A percentile compares a stretch with the other conserved stretches of the same genome.
phyloP scores from a whole-genome alignment of 768 basidiomycete genomes.

The Rhizopogon roseolus region DNA sequence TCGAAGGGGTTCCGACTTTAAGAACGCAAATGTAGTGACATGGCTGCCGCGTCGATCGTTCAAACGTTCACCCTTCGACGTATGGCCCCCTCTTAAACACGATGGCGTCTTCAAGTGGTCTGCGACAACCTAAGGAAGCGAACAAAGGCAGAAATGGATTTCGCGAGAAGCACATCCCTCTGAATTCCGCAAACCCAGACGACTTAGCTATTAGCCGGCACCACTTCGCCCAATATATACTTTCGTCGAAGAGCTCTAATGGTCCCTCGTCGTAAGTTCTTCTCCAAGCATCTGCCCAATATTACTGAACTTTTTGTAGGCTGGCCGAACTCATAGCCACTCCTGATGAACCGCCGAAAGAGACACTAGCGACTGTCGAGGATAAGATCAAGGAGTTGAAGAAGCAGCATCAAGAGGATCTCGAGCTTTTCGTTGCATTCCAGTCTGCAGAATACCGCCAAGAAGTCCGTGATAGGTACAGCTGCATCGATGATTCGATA shows the following conservation, averaged over 20 bases:
- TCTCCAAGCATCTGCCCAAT: not conserved
- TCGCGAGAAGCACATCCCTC: conserved; percentile 11
- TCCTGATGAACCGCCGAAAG: conserved; percentile 6
- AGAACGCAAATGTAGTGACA: no score
- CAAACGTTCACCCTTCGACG: no score
- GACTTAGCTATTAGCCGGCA: conserved; percentile 25
- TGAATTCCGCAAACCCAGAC: conserved; percentile 15
- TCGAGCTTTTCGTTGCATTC: conserved; percentile 24
- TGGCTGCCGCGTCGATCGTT: no score
- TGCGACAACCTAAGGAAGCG: conserved; percentile 9
- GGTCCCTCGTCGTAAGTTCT: conserved; percentile 39
- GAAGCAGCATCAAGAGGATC: conserved; percentile 23
- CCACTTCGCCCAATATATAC: conserved; percentile 33
- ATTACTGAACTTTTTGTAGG: conserved; percentile 12
- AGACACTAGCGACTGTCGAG: conserved; percentile 22
- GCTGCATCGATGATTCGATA: conserved; percentile 17
- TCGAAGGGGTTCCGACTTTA: no score
- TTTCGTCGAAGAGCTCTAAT: conserved; percentile 32
- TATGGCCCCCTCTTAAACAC: not conserved
- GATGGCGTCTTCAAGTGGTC: conserved; percentile 5
- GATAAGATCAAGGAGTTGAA: conserved; percentile 26
- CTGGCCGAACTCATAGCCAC: conserved; percentile 17
- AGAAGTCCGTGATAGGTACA: conserved; percentile 26
- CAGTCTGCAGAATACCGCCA: conserved; percentile 28
- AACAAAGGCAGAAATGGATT: conserved; percentile 17